These are phyloP conservation scores for Magnaporthiopsis poae DNA, from an alignment of 2,329 filamentous ascomycete genomes.

Conservation along the genomic window DNA sequence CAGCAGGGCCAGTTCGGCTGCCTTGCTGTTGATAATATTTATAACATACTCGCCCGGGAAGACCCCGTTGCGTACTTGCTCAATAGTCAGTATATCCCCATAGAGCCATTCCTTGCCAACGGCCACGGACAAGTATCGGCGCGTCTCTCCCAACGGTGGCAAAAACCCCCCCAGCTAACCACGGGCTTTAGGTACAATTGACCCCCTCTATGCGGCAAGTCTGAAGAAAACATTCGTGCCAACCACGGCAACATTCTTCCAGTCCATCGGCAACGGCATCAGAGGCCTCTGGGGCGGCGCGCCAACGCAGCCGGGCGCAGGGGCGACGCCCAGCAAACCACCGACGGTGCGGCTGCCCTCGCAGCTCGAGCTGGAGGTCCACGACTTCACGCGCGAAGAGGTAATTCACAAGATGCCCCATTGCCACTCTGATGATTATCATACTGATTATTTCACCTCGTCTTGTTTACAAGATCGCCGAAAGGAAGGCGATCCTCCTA, in stretches of 20 bases:
- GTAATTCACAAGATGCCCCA: slow-evolving; percentile 28
- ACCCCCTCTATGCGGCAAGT: slow-evolving; percentile 65
- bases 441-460: too few species aligned
- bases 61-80: slow-evolving; percentile 81
- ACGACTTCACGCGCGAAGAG: slow-evolving; percentile 87
- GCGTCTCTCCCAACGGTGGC: not conserved
- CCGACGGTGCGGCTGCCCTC: slow-evolving; percentile 44
- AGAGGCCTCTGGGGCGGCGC: slow-evolving; percentile 33
- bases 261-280: slow-evolving; percentile 54
- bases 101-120: not conserved
- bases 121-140: too few species aligned
- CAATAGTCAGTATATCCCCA: slow-evolving; percentile 41
- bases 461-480: slow-evolving; percentile 37
- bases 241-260: slow-evolving; percentile 56
- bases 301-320: slow-evolving; percentile 14
- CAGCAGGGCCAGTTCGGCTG: slow-evolving; percentile 75
- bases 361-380: slow-evolving; percentile 83
- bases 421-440: too few species aligned
- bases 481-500: slow-evolving; percentile 74
- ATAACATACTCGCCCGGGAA: slow-evolving; percentile 71
- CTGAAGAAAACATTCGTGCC: slow-evolving; percentile 74
- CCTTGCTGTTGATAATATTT: slow-evolving; percentile 87
- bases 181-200: slow-evolving; percentile 55
- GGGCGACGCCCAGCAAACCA: slow-evolving; percentile 19
- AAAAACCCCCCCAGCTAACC: not conserved